phyloP scores from a whole-genome alignment of 305 asterid species.

The Ajuga reptans region DNA sequence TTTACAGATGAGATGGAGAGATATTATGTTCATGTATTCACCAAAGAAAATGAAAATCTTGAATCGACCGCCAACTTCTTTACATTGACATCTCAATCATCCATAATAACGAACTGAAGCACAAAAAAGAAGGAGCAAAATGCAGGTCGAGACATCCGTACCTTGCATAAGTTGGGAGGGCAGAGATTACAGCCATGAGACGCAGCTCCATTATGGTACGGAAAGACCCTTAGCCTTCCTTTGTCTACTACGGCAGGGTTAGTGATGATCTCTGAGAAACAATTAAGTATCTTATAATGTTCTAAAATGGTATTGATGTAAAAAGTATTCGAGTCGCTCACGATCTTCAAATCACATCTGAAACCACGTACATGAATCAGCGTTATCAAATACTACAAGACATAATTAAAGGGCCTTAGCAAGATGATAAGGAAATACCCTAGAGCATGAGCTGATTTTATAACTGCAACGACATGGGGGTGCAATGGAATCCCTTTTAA shows the following conservation, averaged over 20 bases:
- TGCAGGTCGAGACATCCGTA: background rate
- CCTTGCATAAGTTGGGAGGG: constrained; percentile 87
- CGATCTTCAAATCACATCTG: constrained; percentile 79
- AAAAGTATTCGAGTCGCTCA: constrained; percentile 64
- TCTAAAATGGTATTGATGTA: constrained; percentile 65
- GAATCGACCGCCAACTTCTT: background rate
- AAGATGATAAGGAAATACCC: constrained; percentile 40
- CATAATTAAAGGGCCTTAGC: background rate
- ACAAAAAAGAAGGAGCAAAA: background rate
- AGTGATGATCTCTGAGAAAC: constrained; percentile 64
- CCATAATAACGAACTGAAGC: background rate
- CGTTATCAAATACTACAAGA: background rate
- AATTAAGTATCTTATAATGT: constrained; percentile 41
- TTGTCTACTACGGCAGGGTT: constrained; percentile 45
- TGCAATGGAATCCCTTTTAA: constrained; percentile 53
- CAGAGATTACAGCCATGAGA: constrained; percentile 60
- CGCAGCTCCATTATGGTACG: constrained; percentile 34
- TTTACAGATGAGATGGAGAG: background rate
- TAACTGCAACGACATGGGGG: constrained; percentile 38
- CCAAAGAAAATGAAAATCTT: background rate
- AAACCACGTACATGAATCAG: constrained; percentile 13
- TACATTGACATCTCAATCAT: background rate
- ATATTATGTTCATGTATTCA: background rate
- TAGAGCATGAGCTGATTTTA: constrained; percentile 47
- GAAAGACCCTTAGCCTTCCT: constrained; percentile 58